Percentiles rank a stretch among this genome's conserved stretches.
These are phyloP conservation scores for Epichloe festucae DNA, from an alignment of 2,329 filamentous ascomycete species.

Conservation along the genomic window DNA sequence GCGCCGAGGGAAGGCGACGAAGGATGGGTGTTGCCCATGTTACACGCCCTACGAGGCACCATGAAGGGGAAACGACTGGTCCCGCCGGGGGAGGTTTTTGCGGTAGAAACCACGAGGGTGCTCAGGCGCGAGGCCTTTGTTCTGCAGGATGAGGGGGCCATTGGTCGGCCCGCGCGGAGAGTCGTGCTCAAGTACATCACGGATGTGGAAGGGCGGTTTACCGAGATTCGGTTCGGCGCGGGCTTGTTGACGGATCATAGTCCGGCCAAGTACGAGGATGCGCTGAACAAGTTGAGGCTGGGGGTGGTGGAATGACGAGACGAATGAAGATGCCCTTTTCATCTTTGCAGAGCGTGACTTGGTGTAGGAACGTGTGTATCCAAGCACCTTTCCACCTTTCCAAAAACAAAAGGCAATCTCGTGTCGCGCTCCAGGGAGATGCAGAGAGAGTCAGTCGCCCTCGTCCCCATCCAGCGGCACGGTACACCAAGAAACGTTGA, in stretches of 20 bases:
- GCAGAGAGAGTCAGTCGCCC: too few relatives aligned
- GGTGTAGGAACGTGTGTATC: too few relatives aligned
- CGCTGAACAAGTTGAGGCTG: conserved; percentile 44
- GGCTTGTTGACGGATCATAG: conserved; percentile 68
- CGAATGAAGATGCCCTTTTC: neutral
- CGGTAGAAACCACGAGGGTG: conserved; percentile 55
- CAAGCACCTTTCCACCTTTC: too few relatives aligned
- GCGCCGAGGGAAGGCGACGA: conserved; percentile 41
- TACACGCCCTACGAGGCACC: conserved; percentile 51
- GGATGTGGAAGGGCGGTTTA: conserved; percentile 57
- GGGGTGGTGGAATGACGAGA: conserved; percentile 26
- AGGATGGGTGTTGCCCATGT: conserved; percentile 54
- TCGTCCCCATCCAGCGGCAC: too few relatives aligned
- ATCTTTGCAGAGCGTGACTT: too few relatives aligned
- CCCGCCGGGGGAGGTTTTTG: conserved; percentile 65
- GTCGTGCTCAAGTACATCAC: conserved; percentile 58
- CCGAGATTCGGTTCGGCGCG: conserved; percentile 57
- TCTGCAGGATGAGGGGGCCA: conserved; percentile 28
- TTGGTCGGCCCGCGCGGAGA: conserved; percentile 54
- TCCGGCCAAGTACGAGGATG: conserved; percentile 60
- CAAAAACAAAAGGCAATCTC: too few relatives aligned
- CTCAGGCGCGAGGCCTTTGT: conserved; percentile 54
- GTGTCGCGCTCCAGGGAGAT: too few relatives aligned
- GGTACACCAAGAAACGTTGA: too few relatives aligned
- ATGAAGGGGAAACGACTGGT: conserved; percentile 58